Base-by-base conservation (phyloP, 176 grass and related monocot species). In the Cenchrus americanus region DNA sequence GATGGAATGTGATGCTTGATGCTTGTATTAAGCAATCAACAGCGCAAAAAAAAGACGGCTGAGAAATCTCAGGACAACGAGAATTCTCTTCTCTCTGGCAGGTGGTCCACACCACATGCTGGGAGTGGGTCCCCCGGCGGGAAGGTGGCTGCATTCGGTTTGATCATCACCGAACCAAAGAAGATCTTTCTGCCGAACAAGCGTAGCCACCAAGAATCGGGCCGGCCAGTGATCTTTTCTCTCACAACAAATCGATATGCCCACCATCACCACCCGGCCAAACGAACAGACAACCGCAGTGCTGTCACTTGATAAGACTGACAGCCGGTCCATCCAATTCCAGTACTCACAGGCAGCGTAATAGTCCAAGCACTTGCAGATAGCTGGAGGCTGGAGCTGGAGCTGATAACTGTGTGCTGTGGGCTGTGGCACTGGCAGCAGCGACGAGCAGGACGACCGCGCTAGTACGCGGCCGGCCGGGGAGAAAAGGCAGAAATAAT, bases 401-500 rank as follows among this genome's bases (percentile, higher is more conserved):
- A 10, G 52, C 32, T 21, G 26, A 18, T 59, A 14, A 9, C 63
- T 51, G 63, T 53, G 18, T 32, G 49, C 67, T 47, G 40, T 49
- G 42, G 51, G 49, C 67, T 47, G 40, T 49, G 42, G 51, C 1
- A 27, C 22, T 49, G 42, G 53, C 1, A n/a, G 15, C 40, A 62
- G 34, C 24, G 42, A 51, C 14, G 15, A 10, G 34, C 34, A 73
- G 42, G 23, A 34, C 8, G 14, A 14, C 75, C 48, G 61, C 67
- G n/a, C 75, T 48, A 71, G 53, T 32, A 52, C 46, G 10, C 32
- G 64, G 6, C 73, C 23, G 66, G 54, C 80, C 19, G 68, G 42
- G n/a, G 43, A 10, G 55, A 48, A 73, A 82, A 82, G 62, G 80
- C 80, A 82, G 80, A 82, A 71, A 61, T 40, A 82, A 72, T 82